Evolutionary conservation across 306 rosid species (phyloP), one percentile per base, ranked within the genome.

Genomic region (Gillenia trifoliata): DNA sequence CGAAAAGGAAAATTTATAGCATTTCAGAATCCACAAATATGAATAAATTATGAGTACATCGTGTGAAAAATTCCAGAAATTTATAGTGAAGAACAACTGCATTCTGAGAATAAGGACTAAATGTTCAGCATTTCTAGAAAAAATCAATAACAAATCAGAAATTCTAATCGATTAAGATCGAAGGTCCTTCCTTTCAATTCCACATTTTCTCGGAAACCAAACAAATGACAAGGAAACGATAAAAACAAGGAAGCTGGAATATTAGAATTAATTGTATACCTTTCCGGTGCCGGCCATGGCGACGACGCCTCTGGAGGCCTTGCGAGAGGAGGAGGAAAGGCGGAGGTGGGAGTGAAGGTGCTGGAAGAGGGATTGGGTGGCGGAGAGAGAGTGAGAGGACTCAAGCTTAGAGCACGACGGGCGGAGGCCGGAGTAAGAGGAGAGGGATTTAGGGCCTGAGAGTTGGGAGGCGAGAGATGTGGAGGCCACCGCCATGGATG

Each of bases 281-380:
- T 88, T 94, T 77, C 95, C 99, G 4, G 96, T 56, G 83, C 97
- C 93, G 56, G 97, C 95, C 99, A 94, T 94, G 86, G 93, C 73
- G 54, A 92, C 71, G 23, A 92, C 84, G 64, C 87, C 65, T 29
- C 95, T 90, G 75, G 89, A 85, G 78, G 85, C 83, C 77, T 86
- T 94, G 75, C 81, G 50, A 11, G 95, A 82, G 66, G 89, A 26
- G 9, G 97, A 36, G 11, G 99, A 82, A 15, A 89, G 71, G 68
- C 90, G 92, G 78, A 90, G 84, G 61, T 84, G 89, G 60, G 92
- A 84, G 73, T 82, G 84, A 38, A 85, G 61, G 54, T 82, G 78
- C 7, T 86, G 86, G 69, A 87, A 86, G 50, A 83, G 79, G 54
- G 89, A 78, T 6, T 70, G 86, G 30, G 80, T 75, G 34, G 77